A percentile compares a stretch with the other conserved stretches of the same genome.
phyloP scores from a whole-genome alignment of 2,329 filamentous ascomycete genomes.

The Ophiocordyceps camponoti-saundersi region DNA sequence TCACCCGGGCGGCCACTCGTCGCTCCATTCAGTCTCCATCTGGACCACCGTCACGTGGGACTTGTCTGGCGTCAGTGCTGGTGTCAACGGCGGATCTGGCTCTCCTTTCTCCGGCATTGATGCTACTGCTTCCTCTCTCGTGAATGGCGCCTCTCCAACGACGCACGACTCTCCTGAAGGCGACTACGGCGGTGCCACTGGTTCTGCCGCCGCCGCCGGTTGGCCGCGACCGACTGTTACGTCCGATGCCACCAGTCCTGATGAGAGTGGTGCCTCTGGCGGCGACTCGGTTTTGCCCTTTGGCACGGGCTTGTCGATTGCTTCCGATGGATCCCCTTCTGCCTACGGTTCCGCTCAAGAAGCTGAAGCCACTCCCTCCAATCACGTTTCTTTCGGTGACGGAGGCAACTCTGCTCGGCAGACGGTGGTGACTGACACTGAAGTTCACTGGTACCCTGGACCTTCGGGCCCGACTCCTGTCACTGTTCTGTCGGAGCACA shows the following conservation, averaged over 20 bases:
- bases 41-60: conserved; percentile 20
- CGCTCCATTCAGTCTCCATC: conserved; percentile 7
- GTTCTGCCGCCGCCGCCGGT: neutral
- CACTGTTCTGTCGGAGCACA: conserved; percentile 8
- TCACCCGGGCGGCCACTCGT: conserved; percentile 6
- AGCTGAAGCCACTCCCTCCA: conserved; percentile 2
- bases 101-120: conserved; percentile 3
- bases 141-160: conserved; percentile 2
- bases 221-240: conserved; percentile 5
- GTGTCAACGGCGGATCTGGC: conserved; percentile 3
- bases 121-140: conserved; percentile 2
- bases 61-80: conserved; percentile 12
- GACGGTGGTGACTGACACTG: conserved; percentile 9
- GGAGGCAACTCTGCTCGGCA: conserved; percentile 2
- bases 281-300: conserved; percentile 1
- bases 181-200: conserved; percentile 2
- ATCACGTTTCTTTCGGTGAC: neutral
- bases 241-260: conserved; percentile 2
- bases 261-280: conserved; percentile 2
- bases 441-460: conserved; percentile 7
- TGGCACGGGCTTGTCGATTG: neutral
- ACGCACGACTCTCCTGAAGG: conserved; percentile 2
- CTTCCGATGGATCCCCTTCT: neutral
- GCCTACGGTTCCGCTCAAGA: neutral
- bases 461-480: conserved; percentile 5